Conservation (phyloP, 495 filamentous ascomycete species). For the Penicillium roqueforti region DNA sequence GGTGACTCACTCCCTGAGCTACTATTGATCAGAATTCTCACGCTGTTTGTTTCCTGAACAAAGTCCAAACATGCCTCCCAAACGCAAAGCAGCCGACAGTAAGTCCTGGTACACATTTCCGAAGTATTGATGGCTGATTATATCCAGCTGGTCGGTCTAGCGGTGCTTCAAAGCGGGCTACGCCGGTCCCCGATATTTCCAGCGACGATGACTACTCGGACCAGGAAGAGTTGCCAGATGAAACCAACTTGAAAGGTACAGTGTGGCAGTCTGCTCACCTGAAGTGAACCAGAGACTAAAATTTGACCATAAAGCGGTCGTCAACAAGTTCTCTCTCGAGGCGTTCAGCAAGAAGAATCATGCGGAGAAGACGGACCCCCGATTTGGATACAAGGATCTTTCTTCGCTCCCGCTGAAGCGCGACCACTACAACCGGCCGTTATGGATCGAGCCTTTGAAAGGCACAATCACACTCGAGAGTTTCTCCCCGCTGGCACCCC, state of each 20-base stretch:
- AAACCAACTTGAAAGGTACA: constrained; percentile 45
- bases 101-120: constrained; percentile 1
- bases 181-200: constrained; percentile 63
- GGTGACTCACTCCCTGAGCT: background rate
- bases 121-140: constrained; percentile 26
- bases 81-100: constrained; percentile 70
- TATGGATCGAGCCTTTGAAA: constrained; percentile 85
- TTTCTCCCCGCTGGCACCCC: constrained; percentile 77
- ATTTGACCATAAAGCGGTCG: constrained; percentile 43
- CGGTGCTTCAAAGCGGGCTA: constrained; percentile 60
- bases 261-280: constrained; percentile 46
- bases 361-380: constrained; percentile 40
- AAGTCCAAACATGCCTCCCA: constrained; percentile 58
- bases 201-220: constrained; percentile 72
- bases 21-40: background rate
- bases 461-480: constrained; percentile 93
- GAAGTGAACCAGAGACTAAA: constrained; percentile 20
- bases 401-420: constrained; percentile 75
- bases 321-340: constrained; percentile 63
- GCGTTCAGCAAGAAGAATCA: constrained; percentile 40
- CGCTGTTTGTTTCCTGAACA: background rate
- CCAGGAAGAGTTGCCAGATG: constrained; percentile 48
- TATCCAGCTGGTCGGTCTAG: constrained; percentile 50
- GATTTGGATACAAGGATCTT: constrained; percentile 73
- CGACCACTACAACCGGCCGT: constrained; percentile 80